phyloP scores from a whole-genome alignment of 2,329 filamentous ascomycete genomes.

The Aureobasidium sp. region DNA sequence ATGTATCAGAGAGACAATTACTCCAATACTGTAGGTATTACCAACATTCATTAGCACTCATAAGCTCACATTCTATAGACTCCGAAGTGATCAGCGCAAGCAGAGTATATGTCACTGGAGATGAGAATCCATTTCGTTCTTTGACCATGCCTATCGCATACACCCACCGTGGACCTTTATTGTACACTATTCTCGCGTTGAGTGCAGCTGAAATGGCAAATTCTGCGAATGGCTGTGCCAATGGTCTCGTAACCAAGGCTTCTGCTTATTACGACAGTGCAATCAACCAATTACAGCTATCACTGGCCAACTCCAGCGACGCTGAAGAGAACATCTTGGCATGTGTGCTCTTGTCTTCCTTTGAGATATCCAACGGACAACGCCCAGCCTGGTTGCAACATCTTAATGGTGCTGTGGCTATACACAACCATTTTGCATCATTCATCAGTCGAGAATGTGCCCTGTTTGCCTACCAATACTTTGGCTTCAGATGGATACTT shows the following conservation, averaged over 20 bases:
- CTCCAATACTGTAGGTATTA: background rate
- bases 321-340: conserved; percentile 5
- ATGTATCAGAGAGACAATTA: background rate
- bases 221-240: background rate
- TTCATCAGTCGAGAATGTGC: background rate
- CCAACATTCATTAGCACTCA: no score
- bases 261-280: background rate
- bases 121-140: background rate
- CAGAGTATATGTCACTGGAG: conserved; percentile 1
- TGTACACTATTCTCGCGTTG: background rate
- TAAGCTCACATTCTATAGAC: background rate
- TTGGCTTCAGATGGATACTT: conserved; percentile 1
- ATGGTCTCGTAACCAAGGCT: background rate
- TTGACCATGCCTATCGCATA: conserved; percentile 4
- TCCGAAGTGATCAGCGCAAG: conserved; percentile 1
- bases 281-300: background rate
- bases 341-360: background rate
- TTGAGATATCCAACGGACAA: conserved; percentile 1
- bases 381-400: conserved; percentile 5
- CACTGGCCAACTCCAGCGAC: background rate
- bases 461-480: conserved; percentile 1
- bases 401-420: conserved; percentile 2
- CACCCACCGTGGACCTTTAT: background rate
- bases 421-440: background rate
- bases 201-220: conserved; percentile 4